Conservation (phyloP, 1,284 basidiomycete species). For the Anthracocystis panici-leucophaei region DNA sequence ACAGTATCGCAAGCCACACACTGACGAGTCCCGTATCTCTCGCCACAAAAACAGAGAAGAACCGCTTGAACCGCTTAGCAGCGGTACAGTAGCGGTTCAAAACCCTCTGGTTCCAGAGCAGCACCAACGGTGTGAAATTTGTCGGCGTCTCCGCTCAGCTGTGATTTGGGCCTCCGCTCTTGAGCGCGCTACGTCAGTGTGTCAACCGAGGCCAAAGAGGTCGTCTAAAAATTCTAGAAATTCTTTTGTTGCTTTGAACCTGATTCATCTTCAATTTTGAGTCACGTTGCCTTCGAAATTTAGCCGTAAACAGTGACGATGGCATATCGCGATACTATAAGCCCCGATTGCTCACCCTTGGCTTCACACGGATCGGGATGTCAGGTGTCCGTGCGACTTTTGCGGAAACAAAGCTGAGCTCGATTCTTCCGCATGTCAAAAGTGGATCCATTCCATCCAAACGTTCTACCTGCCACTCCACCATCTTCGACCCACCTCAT, state of each 20-base stretch:
- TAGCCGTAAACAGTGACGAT: not conserved
- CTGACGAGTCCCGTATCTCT: too few relatives aligned
- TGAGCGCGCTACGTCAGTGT: slow-evolving; percentile 8
- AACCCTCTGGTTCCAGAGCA: too few relatives aligned
- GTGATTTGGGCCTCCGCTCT: slow-evolving; percentile 5
- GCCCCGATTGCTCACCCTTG: not conserved
- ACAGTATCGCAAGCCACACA: too few relatives aligned
- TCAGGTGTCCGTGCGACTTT: slow-evolving; percentile 22
- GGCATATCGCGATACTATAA: not conserved
- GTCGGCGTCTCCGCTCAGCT: slow-evolving; percentile 2
- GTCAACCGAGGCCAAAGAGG: not conserved
- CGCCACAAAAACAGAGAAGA: too few relatives aligned
- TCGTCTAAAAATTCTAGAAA: slow-evolving; percentile 1
- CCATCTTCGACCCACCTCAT: not conserved
- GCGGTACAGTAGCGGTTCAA: not conserved
- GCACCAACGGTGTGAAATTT: slow-evolving; percentile 11
- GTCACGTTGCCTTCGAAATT: not conserved
- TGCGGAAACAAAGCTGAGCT: not conserved
- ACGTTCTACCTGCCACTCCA: not conserved
- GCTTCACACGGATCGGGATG: not conserved
- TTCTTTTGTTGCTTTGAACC: not conserved
- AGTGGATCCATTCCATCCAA: not conserved
- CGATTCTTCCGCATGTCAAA: not conserved
- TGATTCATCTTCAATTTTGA: not conserved
- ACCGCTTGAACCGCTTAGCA: too few relatives aligned